Base-by-base conservation (phyloP, 2,329 filamentous ascomycete species). In the Ceratocystis diversiconidia region DNA sequence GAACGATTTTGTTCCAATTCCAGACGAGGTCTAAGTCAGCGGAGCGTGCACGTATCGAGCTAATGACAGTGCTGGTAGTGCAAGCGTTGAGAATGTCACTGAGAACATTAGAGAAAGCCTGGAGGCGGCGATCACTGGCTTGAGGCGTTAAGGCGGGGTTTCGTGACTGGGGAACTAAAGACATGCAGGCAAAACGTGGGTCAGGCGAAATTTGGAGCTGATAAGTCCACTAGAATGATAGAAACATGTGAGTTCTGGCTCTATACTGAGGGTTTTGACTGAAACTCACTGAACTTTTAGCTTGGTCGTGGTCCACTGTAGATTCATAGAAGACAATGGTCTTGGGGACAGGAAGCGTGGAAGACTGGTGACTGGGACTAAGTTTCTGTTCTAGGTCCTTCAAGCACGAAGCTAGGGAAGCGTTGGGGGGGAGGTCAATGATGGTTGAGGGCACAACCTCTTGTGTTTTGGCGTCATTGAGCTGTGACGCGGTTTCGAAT, bases 1-100 rank as follows among this genome's bases (percentile, higher is more conserved):
- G 76, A 1, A 80, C 70, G 1, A 71, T 70, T 19, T 74, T 71
- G 69, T 80, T 80, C 78, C 79, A 80, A 22, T 69, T 68, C 77
- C 78, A 79, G 61, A 82, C 71, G 67, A 77, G 76, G 15, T 76
- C 72, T 19, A 79, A 70, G 67, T 80, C 76, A 28, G 74, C 71
- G 15, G 66, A 41, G 17, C 55, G 64, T 2, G 66, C 66, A 28
- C 66, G 66, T 32, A 68, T 62, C 19, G 61, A 61, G 32, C 50
- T 8, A 30, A 68, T 60, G 17, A 68, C 44, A 3, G 44, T 41
- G 1, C 32, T 46, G 15, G 64, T 30, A n/a, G 61, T 41, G 19
- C 30, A 25, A 22, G 61, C 30, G 12, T 69, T 52, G 36, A 70
- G 59, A 32, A 70, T 69, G 8, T 65, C 67, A 12, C 61, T 55